A percentile compares a stretch with the other conserved stretches of the same genome.
phyloP scores from a whole-genome alignment of 306 rosid genomes.

The Acacia acuminata region DNA sequence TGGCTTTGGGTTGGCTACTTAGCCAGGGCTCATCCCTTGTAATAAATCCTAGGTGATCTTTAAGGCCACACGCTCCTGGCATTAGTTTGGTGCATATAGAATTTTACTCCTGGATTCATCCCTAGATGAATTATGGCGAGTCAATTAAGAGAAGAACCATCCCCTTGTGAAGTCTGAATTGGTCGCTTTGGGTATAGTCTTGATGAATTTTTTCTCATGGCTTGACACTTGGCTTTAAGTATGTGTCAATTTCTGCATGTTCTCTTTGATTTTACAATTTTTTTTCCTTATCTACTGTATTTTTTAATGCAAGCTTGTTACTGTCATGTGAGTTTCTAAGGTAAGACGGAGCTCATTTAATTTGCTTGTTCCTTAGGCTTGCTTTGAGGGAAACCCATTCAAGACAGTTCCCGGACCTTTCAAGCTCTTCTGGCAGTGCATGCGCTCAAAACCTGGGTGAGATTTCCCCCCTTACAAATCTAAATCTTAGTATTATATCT shows the following conservation, averaged over 20 bases:
- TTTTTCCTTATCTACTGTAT: background rate
- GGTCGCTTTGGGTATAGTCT: background rate
- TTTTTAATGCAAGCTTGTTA: slow-evolving; percentile 7
- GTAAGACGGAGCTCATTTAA: background rate
- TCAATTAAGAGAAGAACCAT: background rate
- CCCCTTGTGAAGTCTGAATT: background rate
- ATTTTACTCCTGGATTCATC: background rate
- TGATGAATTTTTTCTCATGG: background rate
- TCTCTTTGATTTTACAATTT: background rate
- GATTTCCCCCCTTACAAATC: background rate
- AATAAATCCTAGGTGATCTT: background rate
- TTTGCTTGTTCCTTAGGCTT: slow-evolving; percentile 58
- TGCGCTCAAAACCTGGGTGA: slow-evolving; percentile 85
- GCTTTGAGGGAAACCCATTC: slow-evolving; percentile 96
- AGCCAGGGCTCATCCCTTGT: background rate
- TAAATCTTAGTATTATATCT: background rate
- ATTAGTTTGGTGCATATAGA: background rate
- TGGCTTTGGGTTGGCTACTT: background rate
- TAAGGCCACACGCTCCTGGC: background rate
- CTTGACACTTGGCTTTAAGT: too few species aligned
- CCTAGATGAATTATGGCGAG: too few species aligned
- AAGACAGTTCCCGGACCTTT: slow-evolving; percentile 97
- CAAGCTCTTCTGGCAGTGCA: slow-evolving; percentile 93
- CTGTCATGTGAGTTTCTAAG: slow-evolving; percentile 8
- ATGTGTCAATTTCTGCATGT: slow-evolving; percentile 16